Evolutionary conservation across 352 stramenopile genomes (phyloP).

Genomic region (Globisporangium okanoganense): DNA sequence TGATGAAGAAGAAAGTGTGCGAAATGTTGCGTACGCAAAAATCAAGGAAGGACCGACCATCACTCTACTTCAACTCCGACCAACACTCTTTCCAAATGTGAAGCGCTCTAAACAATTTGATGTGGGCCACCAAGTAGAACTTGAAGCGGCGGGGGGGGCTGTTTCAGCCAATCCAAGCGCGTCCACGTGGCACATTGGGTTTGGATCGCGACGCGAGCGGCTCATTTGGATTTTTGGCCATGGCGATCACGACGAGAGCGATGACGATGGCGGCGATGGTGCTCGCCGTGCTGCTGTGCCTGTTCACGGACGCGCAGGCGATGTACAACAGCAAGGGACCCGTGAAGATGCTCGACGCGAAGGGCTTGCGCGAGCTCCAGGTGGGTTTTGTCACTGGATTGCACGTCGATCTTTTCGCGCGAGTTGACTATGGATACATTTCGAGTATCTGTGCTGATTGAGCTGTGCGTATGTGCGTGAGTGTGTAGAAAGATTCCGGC

Average conservation of each 20-base stretch:
- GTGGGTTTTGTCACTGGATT: constrained; percentile 14
- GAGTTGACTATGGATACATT: not conserved
- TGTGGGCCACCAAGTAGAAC: not conserved
- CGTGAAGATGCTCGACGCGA: constrained; percentile 69
- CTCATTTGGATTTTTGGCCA: constrained; percentile 15
- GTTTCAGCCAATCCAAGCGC: constrained; percentile 13
- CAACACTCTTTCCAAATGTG: not conserved
- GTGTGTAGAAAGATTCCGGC: constrained; percentile 49
- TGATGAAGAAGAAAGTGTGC: not conserved
- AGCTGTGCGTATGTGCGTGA: not conserved
- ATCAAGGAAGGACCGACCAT: constrained; percentile 5
- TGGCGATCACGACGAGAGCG: constrained; percentile 11
- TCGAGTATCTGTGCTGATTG: not conserved
- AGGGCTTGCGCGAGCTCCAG: constrained; percentile 69
- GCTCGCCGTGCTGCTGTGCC: constrained; percentile 19
- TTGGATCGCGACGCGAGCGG: not conserved
- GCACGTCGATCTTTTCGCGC: not conserved
- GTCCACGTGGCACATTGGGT: constrained; percentile 10
- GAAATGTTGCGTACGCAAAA: too few species aligned
- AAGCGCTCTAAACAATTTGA: not conserved
- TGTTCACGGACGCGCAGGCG: constrained; percentile 28
- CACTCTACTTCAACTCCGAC: constrained; percentile 11
- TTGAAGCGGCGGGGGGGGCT: constrained; percentile 1
- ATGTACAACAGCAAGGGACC: constrained; percentile 67
- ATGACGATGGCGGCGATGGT: constrained; percentile 24